phyloP scores from a whole-genome alignment of 2,329 filamentous ascomycete species.

The Ceratocystis eucalypticola region DNA sequence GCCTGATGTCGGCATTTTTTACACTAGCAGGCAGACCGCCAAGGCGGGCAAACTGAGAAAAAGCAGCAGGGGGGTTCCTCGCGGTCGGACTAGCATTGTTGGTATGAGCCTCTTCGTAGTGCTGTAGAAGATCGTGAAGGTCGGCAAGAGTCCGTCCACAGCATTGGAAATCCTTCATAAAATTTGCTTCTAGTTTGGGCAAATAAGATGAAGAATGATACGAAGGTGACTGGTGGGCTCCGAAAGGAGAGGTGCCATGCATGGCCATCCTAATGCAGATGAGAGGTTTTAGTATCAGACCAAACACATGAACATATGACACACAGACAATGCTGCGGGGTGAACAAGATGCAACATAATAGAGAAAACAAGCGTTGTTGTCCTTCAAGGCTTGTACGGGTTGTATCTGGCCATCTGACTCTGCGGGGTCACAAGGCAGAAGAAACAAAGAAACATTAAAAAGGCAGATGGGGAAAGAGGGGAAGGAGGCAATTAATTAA shows the following conservation, averaged over 20 bases:
- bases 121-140: constrained; percentile 85
- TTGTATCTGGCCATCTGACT: not conserved
- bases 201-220: constrained; percentile 95
- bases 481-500: constrained; percentile 21
- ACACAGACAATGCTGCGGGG: constrained; percentile 7
- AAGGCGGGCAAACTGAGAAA: constrained; percentile 28
- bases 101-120: constrained; percentile 92
- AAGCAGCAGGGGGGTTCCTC: constrained; percentile 28
- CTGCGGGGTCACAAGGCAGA: not conserved
- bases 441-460: constrained; percentile 7
- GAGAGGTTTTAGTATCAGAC: constrained; percentile 21
- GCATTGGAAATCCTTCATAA: constrained; percentile 94
- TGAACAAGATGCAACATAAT: not conserved
- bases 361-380: not conserved
- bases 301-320: not conserved
- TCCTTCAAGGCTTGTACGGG: not conserved
- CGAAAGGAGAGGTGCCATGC: constrained; percentile 87
- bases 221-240: constrained; percentile 72
- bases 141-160: constrained; percentile 82
- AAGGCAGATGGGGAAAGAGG: not conserved
- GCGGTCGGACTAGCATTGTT: constrained; percentile 39
- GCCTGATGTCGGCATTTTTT: constrained; percentile 9
- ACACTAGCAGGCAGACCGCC: constrained; percentile 4
- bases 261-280: constrained; percentile 62
- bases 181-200: constrained; percentile 90